phyloP scores from a whole-genome alignment of 768 basidiomycete species.

The Podaxis pistillaris region DNA sequence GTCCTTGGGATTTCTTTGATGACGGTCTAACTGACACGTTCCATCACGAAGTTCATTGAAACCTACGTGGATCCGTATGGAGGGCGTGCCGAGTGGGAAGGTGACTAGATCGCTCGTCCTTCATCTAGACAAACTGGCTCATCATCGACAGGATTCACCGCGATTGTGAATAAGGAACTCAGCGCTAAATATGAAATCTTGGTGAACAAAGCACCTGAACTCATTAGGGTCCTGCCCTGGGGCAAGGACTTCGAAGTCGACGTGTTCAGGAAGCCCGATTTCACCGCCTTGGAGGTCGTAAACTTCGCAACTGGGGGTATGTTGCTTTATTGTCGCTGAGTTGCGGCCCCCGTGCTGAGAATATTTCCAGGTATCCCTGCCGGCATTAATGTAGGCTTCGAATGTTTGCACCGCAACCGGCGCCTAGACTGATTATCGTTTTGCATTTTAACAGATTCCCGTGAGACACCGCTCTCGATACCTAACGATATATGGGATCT shows the following conservation, averaged over 20 bases:
- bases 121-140: slow-evolving; percentile 11
- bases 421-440: background rate
- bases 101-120: slow-evolving; percentile 29
- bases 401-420: background rate
- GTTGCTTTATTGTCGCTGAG: slow-evolving; percentile 13
- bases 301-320: slow-evolving; percentile 81
- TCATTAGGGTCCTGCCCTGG: slow-evolving; percentile 85
- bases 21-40: background rate
- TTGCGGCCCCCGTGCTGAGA: slow-evolving; percentile 6
- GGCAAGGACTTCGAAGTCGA: slow-evolving; percentile 67
- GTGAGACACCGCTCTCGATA: slow-evolving; percentile 30
- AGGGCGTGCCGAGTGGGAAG: slow-evolving; percentile 93
- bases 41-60: slow-evolving; percentile 57
- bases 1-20: slow-evolving; percentile 17
- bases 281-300: slow-evolving; percentile 81
- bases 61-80: slow-evolving; percentile 90
- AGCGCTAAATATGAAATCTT: slow-evolving; percentile 80
- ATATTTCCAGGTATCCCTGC: slow-evolving; percentile 65
- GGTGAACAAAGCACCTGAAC: slow-evolving; percentile 71
- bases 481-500: background rate
- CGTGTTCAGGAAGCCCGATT: slow-evolving; percentile 82
- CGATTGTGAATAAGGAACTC: slow-evolving; percentile 82
- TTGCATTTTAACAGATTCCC: slow-evolving; percentile 51
- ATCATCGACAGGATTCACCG: slow-evolving; percentile 67
- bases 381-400: slow-evolving; percentile 70